These are phyloP conservation scores for Globisporangium echinulatum DNA, from an alignment of 352 stramenopile genomes.

Conservation along the genomic window DNA sequence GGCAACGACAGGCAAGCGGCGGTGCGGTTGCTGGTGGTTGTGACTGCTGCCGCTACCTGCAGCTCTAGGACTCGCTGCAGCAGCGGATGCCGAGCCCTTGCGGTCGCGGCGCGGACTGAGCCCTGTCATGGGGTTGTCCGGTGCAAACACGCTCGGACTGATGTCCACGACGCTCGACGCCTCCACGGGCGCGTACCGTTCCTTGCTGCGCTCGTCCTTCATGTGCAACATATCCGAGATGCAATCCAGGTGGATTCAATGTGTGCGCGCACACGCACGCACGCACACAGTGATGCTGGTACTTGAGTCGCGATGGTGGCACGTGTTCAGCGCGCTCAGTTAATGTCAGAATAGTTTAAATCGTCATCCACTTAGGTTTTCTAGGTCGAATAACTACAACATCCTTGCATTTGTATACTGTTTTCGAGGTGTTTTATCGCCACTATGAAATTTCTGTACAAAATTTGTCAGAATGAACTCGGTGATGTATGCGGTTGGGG, in stretches of 20 bases:
- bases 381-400: too few species aligned
- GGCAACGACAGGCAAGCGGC: slow-evolving; percentile 6
- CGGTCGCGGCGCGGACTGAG: slow-evolving; percentile 28
- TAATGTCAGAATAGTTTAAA: too few species aligned
- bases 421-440: too few species aligned
- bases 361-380: too few species aligned
- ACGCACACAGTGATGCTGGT: neutral
- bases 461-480: too few species aligned
- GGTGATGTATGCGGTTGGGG: too few species aligned
- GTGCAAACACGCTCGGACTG: slow-evolving; percentile 25
- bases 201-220: slow-evolving; percentile 32
- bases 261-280: too few species aligned
- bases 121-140: slow-evolving; percentile 19
- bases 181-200: slow-evolving; percentile 38
- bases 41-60: neutral
- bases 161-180: slow-evolving; percentile 36
- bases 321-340: too few species aligned
- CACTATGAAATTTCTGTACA: too few species aligned
- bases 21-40: slow-evolving; percentile 6
- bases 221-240: slow-evolving; percentile 24
- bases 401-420: too few species aligned
- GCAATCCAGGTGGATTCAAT: too few species aligned
- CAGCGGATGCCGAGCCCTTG: slow-evolving; percentile 9
- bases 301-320: neutral
- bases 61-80: neutral